Evolutionary conservation across 352 stramenopile species (phyloP).

Genomic region (Blastocystis hominis): DNA sequence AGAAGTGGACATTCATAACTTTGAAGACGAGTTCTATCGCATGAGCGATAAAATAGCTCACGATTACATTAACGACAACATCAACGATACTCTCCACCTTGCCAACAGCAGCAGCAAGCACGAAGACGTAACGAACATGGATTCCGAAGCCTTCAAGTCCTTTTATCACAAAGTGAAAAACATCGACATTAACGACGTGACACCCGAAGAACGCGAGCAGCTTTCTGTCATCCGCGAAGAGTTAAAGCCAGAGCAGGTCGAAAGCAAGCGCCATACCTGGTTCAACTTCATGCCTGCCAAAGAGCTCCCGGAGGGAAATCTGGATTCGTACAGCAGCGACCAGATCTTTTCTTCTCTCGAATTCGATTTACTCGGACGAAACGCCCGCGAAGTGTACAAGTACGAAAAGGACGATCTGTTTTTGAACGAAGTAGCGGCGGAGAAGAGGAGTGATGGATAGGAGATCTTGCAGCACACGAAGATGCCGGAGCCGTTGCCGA

Average conservation of each 20-base stretch:
- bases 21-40: slow-evolving; percentile 46
- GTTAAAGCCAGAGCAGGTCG: neutral
- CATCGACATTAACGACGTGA: neutral
- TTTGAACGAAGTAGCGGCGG: neutral
- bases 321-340: neutral
- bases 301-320: slow-evolving; percentile 3
- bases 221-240: slow-evolving; percentile 3
- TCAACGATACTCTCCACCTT: neutral
- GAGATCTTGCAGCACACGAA: slow-evolving; percentile 31
- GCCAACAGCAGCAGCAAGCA: neutral
- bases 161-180: neutral
- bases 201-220: neutral
- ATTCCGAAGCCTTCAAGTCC: neutral
- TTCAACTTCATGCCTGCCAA: slow-evolving; percentile 56
- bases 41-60: slow-evolving; percentile 6
- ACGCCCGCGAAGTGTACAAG: slow-evolving; percentile 50
- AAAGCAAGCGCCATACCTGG: slow-evolving; percentile 45
- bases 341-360: slow-evolving; percentile 49
- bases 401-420: slow-evolving; percentile 57
- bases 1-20: neutral
- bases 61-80: neutral
- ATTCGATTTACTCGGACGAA: slow-evolving; percentile 22
- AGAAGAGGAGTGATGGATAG: neutral
- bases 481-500: neutral
- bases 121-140: neutral